Base-by-base conservation (phyloP, 2,329 filamentous ascomycete species). In the Phialocephala subalpina region DNA sequence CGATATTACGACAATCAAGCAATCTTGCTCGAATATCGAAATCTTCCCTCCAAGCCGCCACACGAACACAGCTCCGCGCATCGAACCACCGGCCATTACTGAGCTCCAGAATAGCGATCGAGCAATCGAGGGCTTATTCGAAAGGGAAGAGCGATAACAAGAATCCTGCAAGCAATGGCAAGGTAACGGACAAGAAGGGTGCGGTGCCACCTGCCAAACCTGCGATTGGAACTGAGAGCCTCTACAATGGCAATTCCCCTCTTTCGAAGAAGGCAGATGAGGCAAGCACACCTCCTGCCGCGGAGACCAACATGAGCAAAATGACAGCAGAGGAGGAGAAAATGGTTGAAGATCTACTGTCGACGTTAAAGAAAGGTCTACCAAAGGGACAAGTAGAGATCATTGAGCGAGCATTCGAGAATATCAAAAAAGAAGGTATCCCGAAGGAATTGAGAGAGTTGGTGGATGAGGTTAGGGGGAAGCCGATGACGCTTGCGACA, bases 401-500 rank as follows among this genome's bases (percentile, higher is more conserved):
- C 25, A 78, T 94, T 65, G 83, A 88, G 65, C 82, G 86, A 57
- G 82, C 89, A 9, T 79, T 92, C n/a, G 80, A 85, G 67, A 81
- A 84, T 33, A 84, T 95, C 67, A 87, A 89, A 79, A 83, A 84
- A 67, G 83, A 89, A 49, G 93, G 93, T 11, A 86, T 93, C 18
- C 92, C 93, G 0, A 73, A 80, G 25, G 92, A 79, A 76, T 80
- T 74, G 80, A 82, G 29, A 77, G 84, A 74, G 64, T 76, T 75
- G 69, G 75, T 73, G 62, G 75, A 72, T 27, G 71, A 73, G 22
- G 67, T 72, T 45, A 74, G 65, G 56, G 71, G 70, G 64, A 71
- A 75, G 64, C 68, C 65, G 49, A 66, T 72, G 69, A 72, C 69
- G 40, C 68, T 76, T 27, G 66, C 69, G 20, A 63, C 64, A n/a